Percentiles rank a stretch among this genome's conserved stretches.
phyloP scores from a whole-genome alignment of 164 flowering plant species.

The Annona cherimola region DNA sequence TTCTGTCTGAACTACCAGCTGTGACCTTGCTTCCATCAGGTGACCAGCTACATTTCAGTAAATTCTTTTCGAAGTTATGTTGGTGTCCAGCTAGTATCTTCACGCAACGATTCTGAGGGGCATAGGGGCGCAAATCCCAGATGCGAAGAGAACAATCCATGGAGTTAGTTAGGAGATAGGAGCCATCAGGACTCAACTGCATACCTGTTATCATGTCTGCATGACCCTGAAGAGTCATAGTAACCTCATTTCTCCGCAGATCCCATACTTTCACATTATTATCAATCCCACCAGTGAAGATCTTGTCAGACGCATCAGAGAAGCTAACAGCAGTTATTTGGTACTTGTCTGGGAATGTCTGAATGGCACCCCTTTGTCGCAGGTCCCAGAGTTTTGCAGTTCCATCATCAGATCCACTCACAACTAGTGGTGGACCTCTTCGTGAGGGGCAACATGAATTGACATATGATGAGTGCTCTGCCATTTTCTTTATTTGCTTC shows the following conservation, averaged over 20 bases:
- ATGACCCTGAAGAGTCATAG: conserved; percentile 93
- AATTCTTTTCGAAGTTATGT: conserved; percentile 92
- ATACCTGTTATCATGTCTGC: conserved; percentile 87
- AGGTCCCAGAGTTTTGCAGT: conserved; percentile 98
- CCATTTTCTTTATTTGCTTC: conserved; percentile 90
- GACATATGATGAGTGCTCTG: conserved; percentile 85
- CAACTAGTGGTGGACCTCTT: conserved; percentile 92
- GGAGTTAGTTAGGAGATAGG: conserved; percentile 87
- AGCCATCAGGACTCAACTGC: conserved; percentile 99
- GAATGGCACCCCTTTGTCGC: conserved; percentile 91
- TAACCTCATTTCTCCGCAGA: conserved; percentile 75
- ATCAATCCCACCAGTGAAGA: conserved; percentile 90
- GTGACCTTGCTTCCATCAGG: conserved; percentile 98
- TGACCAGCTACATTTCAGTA: conserved; percentile 96
- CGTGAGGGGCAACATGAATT: conserved; percentile 92
- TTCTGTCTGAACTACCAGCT: conserved; percentile 90
- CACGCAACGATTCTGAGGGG: conserved; percentile 93
- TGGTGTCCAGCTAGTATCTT: conserved; percentile 90
- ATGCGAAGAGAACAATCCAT: conserved; percentile 94
- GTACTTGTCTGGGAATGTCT: conserved; percentile 91
- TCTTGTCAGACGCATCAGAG: conserved; percentile 94
- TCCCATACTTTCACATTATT: conserved; percentile 95
- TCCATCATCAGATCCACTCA: conserved; percentile 98
- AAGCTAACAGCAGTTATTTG: conserved; percentile 93
- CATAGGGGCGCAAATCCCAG: conserved; percentile 99